Base-by-base conservation (phyloP, 768 basidiomycete genomes). In the Boletus vinaceobasis region DNA sequence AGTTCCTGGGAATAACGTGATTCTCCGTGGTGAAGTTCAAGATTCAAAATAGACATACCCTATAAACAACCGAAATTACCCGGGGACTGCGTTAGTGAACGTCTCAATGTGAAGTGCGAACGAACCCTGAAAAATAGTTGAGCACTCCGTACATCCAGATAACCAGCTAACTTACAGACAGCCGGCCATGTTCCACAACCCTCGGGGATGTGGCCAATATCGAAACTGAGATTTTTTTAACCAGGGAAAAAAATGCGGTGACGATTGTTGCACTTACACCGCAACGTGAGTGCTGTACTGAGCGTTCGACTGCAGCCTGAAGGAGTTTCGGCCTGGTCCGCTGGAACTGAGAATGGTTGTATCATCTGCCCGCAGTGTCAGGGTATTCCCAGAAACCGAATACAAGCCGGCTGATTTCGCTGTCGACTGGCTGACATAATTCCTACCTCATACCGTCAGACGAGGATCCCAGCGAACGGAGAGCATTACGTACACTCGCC, bases 401-500 rank as follows among this genome's bases (percentile, higher is more conserved):
- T 84, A 86, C 46, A 90, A 64, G 60, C 87, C 86, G 46, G 77
- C 65, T 13, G 71, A 68, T 26, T 73, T 55, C 0, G 87, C 86
- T 0, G 81, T 83, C 2, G 67, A 65, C 51, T 77, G 68, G 56
- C 64, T 58, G 52, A 82, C 76, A 53, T 81, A 81, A 54, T 75
- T 74, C 36, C 75, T 79, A 37, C 2, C 21, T 32, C 37, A 26
- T 26, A 21, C 11, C 5, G 21, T 58, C 14, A 60, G 49, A 44
- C 15, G 7, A 48, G 17, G 26, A 8, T 8, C 1, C 11, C 7
- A 13, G 29, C 17, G 13, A 27, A 50, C 1, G 23, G 31, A 33
- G 19, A 10, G 14, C 5, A 2, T 7, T 33, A 51, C 69, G 26
- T 57, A 69, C 68, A 71, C 69, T 33, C 69, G 67, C 13, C 74